Base-by-base conservation (phyloP, 345 rosid genomes). In the Populus davidiana region DNA sequence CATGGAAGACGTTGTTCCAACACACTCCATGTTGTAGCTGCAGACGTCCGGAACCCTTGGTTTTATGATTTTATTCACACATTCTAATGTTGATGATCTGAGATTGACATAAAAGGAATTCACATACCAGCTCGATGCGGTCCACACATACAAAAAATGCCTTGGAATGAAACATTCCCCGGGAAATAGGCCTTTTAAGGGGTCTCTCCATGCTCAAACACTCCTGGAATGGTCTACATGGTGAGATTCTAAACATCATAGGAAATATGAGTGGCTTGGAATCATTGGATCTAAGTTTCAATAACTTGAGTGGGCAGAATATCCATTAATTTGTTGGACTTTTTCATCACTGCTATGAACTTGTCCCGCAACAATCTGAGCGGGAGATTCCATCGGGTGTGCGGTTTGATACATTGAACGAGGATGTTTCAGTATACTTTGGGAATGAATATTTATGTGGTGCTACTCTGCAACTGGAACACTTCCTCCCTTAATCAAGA, bases 391-490 rank as follows among this genome's bases (percentile, higher is more conserved):
- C 85, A 18, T 4, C 74, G 9, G 82, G 71, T n/a, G 61, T 64
- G 2, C 67, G 63, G 39, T 76, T 83, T 21, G 77, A 83, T 64
- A 83, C 85, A 3, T 73, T 77, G 70, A 59, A 66, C 23, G 67
- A 49, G 17, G 81, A 79, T 65, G 85, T 78, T 17, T 73, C 62
- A 2, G 70, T 72, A 23, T 79, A 72, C 31, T 4, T 54, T 25
- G 78, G 83, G 18, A 79, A 83, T 66, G 43, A 76, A 7, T 73
- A 79, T 56, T 72, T 79, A 21, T 83, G 83, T 64, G 76, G 80
- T 66, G 77, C 61, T 39, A 6, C 43, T 39, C 43, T 39, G 43
- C 43, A 6, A 39, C 43, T 39, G 1, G 8, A 39, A 39, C 43
- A 17, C 21, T 17, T 13, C 50, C 41, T 33, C 72, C 4, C n/a